Evolutionary conservation across 495 filamentous ascomycete genomes (phyloP).

Genomic region (Xylaria sp.): DNA sequence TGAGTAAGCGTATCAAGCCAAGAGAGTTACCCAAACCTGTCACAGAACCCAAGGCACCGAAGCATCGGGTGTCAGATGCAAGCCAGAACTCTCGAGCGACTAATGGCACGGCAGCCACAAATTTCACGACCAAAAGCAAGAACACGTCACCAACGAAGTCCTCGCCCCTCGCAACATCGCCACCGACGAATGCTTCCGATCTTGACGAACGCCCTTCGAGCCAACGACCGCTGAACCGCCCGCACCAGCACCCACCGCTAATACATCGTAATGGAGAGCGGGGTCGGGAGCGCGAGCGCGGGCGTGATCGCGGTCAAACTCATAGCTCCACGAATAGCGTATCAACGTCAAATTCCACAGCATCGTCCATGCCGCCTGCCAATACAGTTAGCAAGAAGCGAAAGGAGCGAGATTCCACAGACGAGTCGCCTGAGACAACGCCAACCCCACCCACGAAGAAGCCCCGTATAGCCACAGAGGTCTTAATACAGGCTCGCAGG

Average conservation of each 20-base stretch:
- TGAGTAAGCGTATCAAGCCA: conserved; percentile 58
- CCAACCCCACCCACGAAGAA: conserved; percentile 45
- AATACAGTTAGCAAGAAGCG: conserved; percentile 48
- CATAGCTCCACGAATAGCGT: conserved; percentile 19
- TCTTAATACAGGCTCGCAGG: conserved; percentile 61
- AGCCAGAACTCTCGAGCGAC: conserved; percentile 52
- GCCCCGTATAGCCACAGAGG: conserved; percentile 44
- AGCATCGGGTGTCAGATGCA: conserved; percentile 55
- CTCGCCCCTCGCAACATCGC: conserved; percentile 76
- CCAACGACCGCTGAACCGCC: conserved; percentile 43
- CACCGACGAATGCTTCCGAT: conserved; percentile 76
- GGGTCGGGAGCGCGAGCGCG: conserved; percentile 34
- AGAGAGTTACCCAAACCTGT: conserved; percentile 40
- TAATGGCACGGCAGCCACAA: conserved; percentile 36
- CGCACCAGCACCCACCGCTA: conserved; percentile 28
- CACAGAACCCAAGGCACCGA: conserved; percentile 30
- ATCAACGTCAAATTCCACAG: conserved; percentile 33
- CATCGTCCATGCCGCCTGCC: conserved; percentile 28
- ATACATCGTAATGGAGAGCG: conserved; percentile 34
- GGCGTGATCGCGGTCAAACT: conserved; percentile 42
- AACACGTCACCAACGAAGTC: conserved; percentile 71
- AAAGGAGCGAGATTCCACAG: conserved; percentile 38
- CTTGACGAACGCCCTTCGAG: conserved; percentile 49
- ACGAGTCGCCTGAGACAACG: conserved; percentile 39
- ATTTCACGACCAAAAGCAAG: conserved; percentile 50